Percentiles rank a stretch among this genome's conserved stretches.
phyloP scores from a whole-genome alignment of 306 rosid species.

The Boehmeria nivea region DNA sequence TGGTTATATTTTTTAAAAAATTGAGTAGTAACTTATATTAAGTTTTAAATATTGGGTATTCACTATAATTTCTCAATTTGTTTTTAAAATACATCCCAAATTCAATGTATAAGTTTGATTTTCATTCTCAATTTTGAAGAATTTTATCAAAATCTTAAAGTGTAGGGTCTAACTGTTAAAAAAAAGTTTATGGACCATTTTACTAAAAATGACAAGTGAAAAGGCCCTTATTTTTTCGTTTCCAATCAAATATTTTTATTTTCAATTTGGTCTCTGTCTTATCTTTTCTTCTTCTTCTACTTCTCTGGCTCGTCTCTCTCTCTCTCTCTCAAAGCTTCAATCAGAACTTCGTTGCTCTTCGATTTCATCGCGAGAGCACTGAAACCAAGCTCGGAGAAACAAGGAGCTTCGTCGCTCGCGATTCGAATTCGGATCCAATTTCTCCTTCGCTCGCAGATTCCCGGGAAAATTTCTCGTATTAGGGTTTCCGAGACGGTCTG shows the following conservation, averaged over 20 bases:
- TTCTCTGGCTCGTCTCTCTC: background rate
- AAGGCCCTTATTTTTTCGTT: background rate
- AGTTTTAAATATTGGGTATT: too few relatives aligned
- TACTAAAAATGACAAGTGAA: too few relatives aligned
- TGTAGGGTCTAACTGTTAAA: too few relatives aligned
- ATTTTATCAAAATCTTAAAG: too few relatives aligned
- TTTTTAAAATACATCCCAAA: too few relatives aligned
- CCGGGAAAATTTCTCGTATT: background rate
- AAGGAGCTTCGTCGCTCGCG: too few relatives aligned
- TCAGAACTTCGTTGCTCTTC: constrained; percentile 2
- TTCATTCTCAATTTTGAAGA: too few relatives aligned
- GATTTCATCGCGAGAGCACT: background rate
- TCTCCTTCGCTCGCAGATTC: background rate
- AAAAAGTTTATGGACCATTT: too few relatives aligned
- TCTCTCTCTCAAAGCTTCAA: background rate
- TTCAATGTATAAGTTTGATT: too few relatives aligned
- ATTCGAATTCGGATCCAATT: background rate
- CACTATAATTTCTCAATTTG: too few relatives aligned
- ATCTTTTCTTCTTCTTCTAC: constrained; percentile 4
- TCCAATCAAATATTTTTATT: background rate
- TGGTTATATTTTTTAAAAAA: too few relatives aligned
- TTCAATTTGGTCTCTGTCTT: background rate
- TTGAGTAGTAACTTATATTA: too few relatives aligned
- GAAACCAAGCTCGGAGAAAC: background rate
- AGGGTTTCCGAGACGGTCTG: constrained; percentile 20